A percentile compares a stretch with the other conserved stretches of the same genome.
Evolutionary conservation across 2,329 filamentous ascomycete genomes (phyloP).

Genomic region (Cordyceps militaris): DNA sequence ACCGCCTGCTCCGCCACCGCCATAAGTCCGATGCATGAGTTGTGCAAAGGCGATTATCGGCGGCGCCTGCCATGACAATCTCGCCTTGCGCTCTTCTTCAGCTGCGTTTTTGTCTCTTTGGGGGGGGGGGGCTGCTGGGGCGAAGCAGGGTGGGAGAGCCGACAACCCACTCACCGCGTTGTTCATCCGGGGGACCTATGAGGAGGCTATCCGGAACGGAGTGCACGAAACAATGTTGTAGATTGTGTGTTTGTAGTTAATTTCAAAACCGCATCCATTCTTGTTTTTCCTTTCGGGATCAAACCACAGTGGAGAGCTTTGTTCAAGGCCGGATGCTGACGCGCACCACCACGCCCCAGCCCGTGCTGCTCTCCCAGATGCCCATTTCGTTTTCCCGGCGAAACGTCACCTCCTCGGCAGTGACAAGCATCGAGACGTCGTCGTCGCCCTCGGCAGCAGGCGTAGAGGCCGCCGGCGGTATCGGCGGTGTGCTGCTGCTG

Average conservation of each 20-base stretch:
- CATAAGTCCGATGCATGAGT: not conserved
- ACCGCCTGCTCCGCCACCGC: not conserved
- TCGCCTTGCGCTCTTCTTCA: not conserved
- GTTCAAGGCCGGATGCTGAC: constrained; percentile 18
- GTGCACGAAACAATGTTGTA: too few relatives aligned
- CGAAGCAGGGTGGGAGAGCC: not conserved
- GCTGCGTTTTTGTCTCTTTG: not conserved
- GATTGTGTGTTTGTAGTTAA: too few relatives aligned
- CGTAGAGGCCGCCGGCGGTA: not conserved
- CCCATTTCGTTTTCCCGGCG: constrained; percentile 38
- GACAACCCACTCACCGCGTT: not conserved
- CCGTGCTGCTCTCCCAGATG: constrained; percentile 36
- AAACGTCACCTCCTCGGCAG: constrained; percentile 37
- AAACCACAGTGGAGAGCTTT: too few relatives aligned
- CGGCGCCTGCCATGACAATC: not conserved
- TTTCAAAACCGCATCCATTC: too few relatives aligned
- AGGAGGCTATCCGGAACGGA: too few relatives aligned
- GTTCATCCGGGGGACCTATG: too few relatives aligned
- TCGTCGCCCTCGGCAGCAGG: not conserved
- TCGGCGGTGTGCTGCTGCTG: not conserved
- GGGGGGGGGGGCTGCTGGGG: not conserved
- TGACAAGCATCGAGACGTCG: constrained; percentile 28
- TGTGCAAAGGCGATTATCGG: not conserved
- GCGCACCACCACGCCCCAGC: constrained; percentile 35
- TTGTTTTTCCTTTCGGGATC: too few relatives aligned